phyloP scores from a whole-genome alignment of 1,284 basidiomycete genomes.

The Inonotus hispidus region DNA sequence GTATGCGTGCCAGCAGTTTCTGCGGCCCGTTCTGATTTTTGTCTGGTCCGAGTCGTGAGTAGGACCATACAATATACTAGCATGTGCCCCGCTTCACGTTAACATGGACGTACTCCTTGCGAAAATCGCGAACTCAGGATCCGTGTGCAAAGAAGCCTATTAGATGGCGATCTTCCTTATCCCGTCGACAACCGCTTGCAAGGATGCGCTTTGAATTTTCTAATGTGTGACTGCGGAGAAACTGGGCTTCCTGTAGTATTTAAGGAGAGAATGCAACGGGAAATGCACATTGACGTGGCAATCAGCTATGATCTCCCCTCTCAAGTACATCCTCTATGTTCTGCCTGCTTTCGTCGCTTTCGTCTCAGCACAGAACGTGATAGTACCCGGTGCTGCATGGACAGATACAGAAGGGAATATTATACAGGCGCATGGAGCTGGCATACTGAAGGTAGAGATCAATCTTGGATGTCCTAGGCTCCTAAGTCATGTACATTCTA shows the following conservation, averaged over 20 bases:
- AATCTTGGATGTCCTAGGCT: slow-evolving; percentile 2
- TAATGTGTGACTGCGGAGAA: too few species aligned
- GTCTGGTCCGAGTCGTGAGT: too few species aligned
- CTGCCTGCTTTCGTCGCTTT: background rate
- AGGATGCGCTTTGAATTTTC: too few species aligned
- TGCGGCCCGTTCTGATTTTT: too few species aligned
- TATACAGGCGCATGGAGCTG: slow-evolving; percentile 63
- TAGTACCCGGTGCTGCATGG: slow-evolving; percentile 62
- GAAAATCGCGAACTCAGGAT: too few species aligned
- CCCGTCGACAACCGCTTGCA: too few species aligned
- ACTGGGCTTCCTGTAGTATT: background rate
- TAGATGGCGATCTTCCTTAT: too few species aligned
- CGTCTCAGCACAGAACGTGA: slow-evolving; percentile 29
- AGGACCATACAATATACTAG: too few species aligned
- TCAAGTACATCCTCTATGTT: background rate
- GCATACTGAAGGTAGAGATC: slow-evolving; percentile 46
- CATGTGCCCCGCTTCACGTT: too few species aligned
- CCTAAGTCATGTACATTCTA: slow-evolving; percentile 21
- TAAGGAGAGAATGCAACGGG: background rate
- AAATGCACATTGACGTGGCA: background rate
- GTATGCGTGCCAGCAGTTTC: too few species aligned
- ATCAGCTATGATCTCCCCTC: background rate
- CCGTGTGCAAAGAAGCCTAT: too few species aligned
- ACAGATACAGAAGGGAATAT: slow-evolving; percentile 54
- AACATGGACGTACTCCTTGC: too few species aligned